Conservation (phyloP, 768 basidiomycete genomes). For the Phylloporus scabripes region DNA sequence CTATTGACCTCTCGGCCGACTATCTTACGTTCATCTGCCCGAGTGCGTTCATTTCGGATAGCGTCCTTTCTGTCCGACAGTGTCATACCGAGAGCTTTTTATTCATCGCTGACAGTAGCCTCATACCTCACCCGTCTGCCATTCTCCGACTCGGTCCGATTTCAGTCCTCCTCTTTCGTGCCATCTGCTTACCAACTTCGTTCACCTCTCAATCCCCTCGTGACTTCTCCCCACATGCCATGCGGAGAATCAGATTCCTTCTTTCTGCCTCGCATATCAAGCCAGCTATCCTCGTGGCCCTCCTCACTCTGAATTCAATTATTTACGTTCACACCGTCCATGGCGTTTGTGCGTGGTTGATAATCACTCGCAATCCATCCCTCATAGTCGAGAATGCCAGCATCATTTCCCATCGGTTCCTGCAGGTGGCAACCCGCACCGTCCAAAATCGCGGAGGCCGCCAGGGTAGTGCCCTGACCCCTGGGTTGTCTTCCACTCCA, state of each 20-base stretch:
- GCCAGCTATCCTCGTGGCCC: slow-evolving; percentile 12
- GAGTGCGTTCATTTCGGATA: slow-evolving; percentile 7
- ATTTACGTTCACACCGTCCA: slow-evolving; percentile 15
- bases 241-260: slow-evolving; percentile 27
- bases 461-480: slow-evolving; percentile 13
- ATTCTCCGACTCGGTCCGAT: slow-evolving; percentile 1
- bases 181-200: slow-evolving; percentile 13
- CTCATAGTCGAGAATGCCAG: not conserved
- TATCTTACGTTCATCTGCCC: slow-evolving; percentile 8
- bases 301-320: slow-evolving; percentile 10
- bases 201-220: slow-evolving; percentile 11
- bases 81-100: not conserved
- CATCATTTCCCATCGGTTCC: not conserved
- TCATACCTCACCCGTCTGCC: slow-evolving; percentile 10
- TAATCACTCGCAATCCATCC: slow-evolving; percentile 8
- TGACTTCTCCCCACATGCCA: slow-evolving; percentile 25
- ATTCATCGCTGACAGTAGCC: slow-evolving; percentile 1
- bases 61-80: not conserved
- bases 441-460: not conserved
- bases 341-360: slow-evolving; percentile 21
- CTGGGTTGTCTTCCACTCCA: slow-evolving; percentile 13
- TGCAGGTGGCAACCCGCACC: not conserved
- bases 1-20: not conserved
- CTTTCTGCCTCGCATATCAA: slow-evolving; percentile 24
- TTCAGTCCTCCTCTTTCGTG: slow-evolving; percentile 2